These are phyloP conservation scores for Erodium chrysanthum DNA, from an alignment of 441 rosid species.

Conservation along the genomic window DNA sequence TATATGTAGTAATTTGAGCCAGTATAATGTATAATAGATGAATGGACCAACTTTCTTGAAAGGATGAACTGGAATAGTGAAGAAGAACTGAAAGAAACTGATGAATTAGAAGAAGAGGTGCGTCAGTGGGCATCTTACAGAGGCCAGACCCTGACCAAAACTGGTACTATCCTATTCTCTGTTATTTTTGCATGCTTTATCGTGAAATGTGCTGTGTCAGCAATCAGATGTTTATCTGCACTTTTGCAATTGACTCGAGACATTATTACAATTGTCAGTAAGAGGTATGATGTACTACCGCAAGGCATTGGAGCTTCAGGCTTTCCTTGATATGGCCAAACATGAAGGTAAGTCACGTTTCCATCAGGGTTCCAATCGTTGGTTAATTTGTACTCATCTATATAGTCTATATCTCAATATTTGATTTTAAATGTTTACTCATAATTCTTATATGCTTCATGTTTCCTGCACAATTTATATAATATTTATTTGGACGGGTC, in stretches of 20 bases:
- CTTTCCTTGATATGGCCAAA: conserved; percentile 97
- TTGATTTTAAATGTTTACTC: not conserved
- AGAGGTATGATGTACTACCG: conserved; percentile 99
- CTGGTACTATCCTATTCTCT: conserved; percentile 43
- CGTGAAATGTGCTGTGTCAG: not conserved
- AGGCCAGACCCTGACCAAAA: conserved; percentile 24
- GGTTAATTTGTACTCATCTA: not conserved
- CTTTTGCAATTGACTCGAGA: conserved; percentile 16
- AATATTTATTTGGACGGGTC: too few relatives aligned
- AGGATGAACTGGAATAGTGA: conserved; percentile 42
- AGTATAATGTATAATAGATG: conserved; percentile 48
- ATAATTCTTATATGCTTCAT: conserved; percentile 9
- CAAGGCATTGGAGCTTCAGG: conserved; percentile 96
- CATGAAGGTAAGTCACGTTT: conserved; percentile 53
- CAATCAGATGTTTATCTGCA: not conserved
- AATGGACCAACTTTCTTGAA: conserved; percentile 90
- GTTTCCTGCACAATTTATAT: conserved; percentile 12
- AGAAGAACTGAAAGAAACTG: conserved; percentile 54
- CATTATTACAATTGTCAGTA: conserved; percentile 37
- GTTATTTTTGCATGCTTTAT: not conserved
- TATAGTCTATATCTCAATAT: not conserved
- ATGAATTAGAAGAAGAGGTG: conserved; percentile 65
- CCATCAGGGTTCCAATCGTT: not conserved
- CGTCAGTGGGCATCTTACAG: conserved; percentile 97
- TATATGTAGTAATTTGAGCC: too few relatives aligned